These are phyloP conservation scores for Trapa incisa DNA, from an alignment of 345 rosid species.

Conservation along the genomic window DNA sequence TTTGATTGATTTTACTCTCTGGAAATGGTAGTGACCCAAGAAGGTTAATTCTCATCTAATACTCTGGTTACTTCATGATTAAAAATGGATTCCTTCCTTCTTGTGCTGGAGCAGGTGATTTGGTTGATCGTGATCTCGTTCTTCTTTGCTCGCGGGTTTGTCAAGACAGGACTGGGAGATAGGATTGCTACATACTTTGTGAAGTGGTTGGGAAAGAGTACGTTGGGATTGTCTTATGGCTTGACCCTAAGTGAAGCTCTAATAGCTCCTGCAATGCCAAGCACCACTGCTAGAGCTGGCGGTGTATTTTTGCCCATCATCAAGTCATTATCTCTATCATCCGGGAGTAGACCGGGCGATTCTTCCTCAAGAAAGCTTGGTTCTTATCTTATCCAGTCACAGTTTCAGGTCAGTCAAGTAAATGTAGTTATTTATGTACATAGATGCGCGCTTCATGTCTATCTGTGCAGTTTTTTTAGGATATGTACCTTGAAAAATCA, in stretches of 20 bases:
- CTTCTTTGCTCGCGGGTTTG: conserved; percentile 97
- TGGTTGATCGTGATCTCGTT: conserved; percentile 95
- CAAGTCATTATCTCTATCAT: conserved; percentile 62
- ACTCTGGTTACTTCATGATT: not conserved
- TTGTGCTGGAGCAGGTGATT: conserved; percentile 22
- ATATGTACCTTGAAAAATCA: not conserved
- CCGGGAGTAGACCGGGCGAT: conserved; percentile 77
- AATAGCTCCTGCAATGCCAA: conserved; percentile 96
- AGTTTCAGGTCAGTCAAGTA: conserved; percentile 54
- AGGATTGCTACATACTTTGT: conserved; percentile 92
- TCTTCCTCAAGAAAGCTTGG: conserved; percentile 67
- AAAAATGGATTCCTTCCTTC: not conserved
- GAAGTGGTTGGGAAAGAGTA: conserved; percentile 84
- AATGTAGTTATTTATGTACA: no score
- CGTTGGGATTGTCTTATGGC: conserved; percentile 85
- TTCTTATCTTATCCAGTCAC: conserved; percentile 62
- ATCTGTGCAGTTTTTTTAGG: not conserved
- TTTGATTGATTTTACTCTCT: not conserved
- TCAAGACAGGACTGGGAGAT: conserved; percentile 86
- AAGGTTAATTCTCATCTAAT: not conserved
- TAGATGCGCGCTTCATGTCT: no score
- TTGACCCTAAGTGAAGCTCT: conserved; percentile 74
- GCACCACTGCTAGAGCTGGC: conserved; percentile 92
- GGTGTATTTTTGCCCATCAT: conserved; percentile 92
- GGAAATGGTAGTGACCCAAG: not conserved